Base-by-base conservation (phyloP, 331 rosid species). In the Acacia concinna region DNA sequence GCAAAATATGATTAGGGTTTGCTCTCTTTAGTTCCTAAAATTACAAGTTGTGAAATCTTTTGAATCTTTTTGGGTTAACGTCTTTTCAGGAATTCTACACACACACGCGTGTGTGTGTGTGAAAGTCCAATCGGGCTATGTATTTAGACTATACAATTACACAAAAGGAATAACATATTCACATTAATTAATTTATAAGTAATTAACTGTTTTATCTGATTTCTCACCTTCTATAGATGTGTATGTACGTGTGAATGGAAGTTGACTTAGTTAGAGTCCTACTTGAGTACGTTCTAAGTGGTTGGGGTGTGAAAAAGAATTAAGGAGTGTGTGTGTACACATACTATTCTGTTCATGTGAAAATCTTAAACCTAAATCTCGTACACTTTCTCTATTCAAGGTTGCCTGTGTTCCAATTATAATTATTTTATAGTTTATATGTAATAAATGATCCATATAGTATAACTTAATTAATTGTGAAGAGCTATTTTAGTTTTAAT, bases 1-100 rank as follows among this genome's bases (percentile, higher is more conserved):
- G n/a, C 17, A 7, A 47, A 68, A 23, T 31, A 21, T 40, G 21
- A 35, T 80, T 65, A 73, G 83, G 88, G 78, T 81, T 76, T 78
- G 81, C 86, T 13, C 6, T 40, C 84, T 79, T 88, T 3, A 46
- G 37, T 11, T 34, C 25, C 40, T 40, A 27, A 49, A 40, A 78
- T 52, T 54, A 62, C 37, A 46, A 17, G 79, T 35, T 37, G 54
- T 25, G 65, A 17, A 67, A 63, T 31, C 41, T 1, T 30, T 20
- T 44, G 79, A 51, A 40, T 54, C 34, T 54, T 30, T 38, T 78
- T 41, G 46, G 35, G 2, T 54, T 85, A 51, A 67, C 18, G 49
- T 51, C 18, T 38, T 35, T 5, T 35, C 5, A 2, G 38, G 44
- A 40, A 40, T 8, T 40, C 10, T 40, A 40, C 44, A 40, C 44